Percentiles rank a stretch among this genome's conserved stretches.
Evolutionary conservation across 2,329 filamentous ascomycete species (phyloP).

Genomic region (Hymenoscyphus scutula): DNA sequence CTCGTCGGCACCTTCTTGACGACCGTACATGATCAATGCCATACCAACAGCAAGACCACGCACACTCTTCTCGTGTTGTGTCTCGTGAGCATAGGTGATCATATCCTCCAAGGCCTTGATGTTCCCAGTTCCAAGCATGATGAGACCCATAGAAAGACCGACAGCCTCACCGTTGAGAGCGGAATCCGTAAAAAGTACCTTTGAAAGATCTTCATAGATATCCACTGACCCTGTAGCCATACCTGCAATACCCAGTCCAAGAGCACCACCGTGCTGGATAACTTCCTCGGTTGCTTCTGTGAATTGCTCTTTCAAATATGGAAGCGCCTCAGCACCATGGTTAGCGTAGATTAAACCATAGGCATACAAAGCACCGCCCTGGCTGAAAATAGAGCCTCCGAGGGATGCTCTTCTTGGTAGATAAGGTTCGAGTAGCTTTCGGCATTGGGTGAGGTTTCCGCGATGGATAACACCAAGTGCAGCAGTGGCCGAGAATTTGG

Average conservation of each 20-base stretch:
- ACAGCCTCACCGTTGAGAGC: conserved; percentile 97
- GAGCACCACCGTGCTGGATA: conserved; percentile 92
- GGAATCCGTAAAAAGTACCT: conserved; percentile 86
- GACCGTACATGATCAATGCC: conserved; percentile 97
- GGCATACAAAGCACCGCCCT: conserved; percentile 92
- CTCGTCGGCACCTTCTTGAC: conserved; percentile 91
- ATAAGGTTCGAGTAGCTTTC: conserved; percentile 92
- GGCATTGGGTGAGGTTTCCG: conserved; percentile 88
- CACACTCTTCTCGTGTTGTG: conserved; percentile 98
- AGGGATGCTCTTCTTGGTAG: conserved; percentile 75
- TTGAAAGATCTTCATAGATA: conserved; percentile 88
- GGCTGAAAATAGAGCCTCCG: conserved; percentile 88
- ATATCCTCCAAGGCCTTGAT: conserved; percentile 91
- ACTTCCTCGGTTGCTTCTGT: conserved; percentile 80
- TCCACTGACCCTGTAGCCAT: conserved; percentile 93
- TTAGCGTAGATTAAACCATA: conserved; percentile 97
- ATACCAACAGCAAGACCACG: conserved; percentile 93
- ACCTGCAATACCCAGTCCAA: conserved; percentile 92
- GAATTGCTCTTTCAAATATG: conserved; percentile 76
- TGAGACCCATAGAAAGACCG: conserved; percentile 91
- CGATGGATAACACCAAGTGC: conserved; percentile 95
- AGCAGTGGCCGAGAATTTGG: conserved; percentile 96
- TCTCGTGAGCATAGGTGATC: conserved; percentile 97
- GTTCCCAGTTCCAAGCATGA: conserved; percentile 98
- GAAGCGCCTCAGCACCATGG: conserved; percentile 85